Evolutionary conservation across 441 rosid species (phyloP), one percentile per base, ranked within the genome.

Genomic region (Mallotus repandus): DNA sequence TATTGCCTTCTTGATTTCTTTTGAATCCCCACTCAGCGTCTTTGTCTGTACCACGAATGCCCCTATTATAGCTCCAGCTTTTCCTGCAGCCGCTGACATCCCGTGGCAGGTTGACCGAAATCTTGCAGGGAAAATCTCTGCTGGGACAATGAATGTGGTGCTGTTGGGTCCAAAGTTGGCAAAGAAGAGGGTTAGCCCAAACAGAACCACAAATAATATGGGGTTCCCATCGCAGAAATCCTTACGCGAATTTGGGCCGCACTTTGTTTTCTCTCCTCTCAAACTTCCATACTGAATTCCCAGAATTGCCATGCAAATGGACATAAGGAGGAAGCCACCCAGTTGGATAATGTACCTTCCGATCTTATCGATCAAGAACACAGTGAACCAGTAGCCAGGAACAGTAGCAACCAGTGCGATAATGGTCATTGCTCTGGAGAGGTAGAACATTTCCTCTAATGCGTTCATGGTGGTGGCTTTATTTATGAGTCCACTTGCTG

Each of bases 101-200:
- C 91, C 95, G 7, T 90, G 96, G 76, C 93, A 90, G 2, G 90
- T 87, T 0, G 93, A 86, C n/a, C 91, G 78, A 65, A 88, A 68
- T 69, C 88, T 82, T 11, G 95, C 89, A 0, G 95, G 95, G 66
- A 86, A 90, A 38, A 90, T 68, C 84, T 90, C 92, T 4, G 92
- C 92, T 0, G 95, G 95, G 4, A 90, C 83, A 1, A 90, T 74
- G 69, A 90, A 90, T 12, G 93, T 90, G 14, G 96, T 88, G 74
- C 84, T 81, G 29, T 90, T 88, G 57, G 96, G 96, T 1, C 96
- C 91, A 25, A 90, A 90, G 78, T 90, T 90, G 4, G 90, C 84
- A 45, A 90, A 90, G 80, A 90, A 90, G 48, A 90, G 68, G 0
- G 90, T 82, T 16, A 88, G 79, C 18, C 86, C 88, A 25, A 82